Percentiles rank a stretch among this genome's conserved stretches.
Evolutionary conservation across 1,284 basidiomycete species (phyloP).

Genomic region (Ustilago shanxiensis): DNA sequence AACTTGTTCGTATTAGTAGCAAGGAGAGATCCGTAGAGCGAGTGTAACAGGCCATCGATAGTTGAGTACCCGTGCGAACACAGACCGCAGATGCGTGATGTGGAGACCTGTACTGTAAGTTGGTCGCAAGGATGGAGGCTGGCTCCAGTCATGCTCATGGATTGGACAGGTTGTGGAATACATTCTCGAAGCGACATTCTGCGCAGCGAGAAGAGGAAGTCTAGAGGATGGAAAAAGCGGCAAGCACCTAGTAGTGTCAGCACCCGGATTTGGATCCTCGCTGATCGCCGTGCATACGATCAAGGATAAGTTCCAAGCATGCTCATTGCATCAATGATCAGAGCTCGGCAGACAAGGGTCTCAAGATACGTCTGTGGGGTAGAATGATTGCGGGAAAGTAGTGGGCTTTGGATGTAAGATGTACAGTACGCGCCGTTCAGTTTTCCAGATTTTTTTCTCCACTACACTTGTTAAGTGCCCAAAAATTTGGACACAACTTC

Average conservation of each 20-base stretch:
- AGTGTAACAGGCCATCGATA: no score
- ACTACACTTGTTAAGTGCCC: no score
- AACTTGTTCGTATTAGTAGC: no score
- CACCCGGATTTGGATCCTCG: background rate
- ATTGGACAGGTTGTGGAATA: background rate
- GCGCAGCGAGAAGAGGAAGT: background rate
- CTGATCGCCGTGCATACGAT: background rate
- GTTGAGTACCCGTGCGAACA: no score
- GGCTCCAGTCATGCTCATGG: background rate
- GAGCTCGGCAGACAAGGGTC: constrained; percentile 29
- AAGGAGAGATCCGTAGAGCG: no score
- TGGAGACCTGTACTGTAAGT: no score
- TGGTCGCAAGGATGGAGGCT: no score
- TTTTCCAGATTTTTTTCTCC: no score
- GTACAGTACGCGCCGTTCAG: no score
- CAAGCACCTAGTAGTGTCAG: background rate
- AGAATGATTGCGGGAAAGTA: background rate
- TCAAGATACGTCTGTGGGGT: constrained; percentile 3
- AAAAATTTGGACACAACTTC: no score
- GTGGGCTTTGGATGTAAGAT: no score
- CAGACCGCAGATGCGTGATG: no score
- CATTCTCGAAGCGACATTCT: background rate
- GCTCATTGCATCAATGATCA: background rate
- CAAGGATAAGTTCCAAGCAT: background rate
- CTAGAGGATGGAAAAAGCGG: constrained; percentile 5